Evolutionary conservation across 306 rosid genomes (phyloP), one percentile per base, ranked within the genome.

Genomic region (Trifolium dubium): DNA sequence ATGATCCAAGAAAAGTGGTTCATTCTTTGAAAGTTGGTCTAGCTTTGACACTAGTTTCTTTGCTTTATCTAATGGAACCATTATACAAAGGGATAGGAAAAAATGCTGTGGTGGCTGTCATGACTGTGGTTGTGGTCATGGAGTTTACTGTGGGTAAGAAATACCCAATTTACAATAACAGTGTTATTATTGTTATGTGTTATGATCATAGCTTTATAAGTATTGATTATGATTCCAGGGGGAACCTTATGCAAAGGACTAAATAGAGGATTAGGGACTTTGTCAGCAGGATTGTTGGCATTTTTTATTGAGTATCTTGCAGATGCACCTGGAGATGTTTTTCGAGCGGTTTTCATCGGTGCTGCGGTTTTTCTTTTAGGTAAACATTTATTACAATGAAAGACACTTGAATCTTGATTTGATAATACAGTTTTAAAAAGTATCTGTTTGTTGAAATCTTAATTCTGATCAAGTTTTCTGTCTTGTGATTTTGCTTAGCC

Each of bases 241-340:
- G 96, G 96, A 70, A 93, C 98, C 18, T 76, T 93, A 37, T 86
- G 91, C 91, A 93, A 88, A 84, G 98, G 98, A 44, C 85, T 93
- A 3, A 93, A 93, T 67, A 88, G 98, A 88, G 98, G 96, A 75
- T 43, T 93, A 9, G 98, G 98, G 75, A 91, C 98, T 7, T 59
- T 93, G 3, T 32, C 91, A 34, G 98, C 98, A 3, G 97, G 96
- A 75, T 85, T 83, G 61, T 76, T 91, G 83, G 96, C 97, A 32
- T 89, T 91, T 71, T 78, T 93, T 35, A 77, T 89, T 2, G 89
- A 86, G 83, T 88, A 70, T 78, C 67, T 91, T 68, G 90, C 94
- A 35, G 81, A 82, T 70, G 66, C 65, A 23, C 71, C 90, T 1
- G 90, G 89, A 40, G 76, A 39, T 32, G 62, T 80, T 80, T 87